phyloP scores from a whole-genome alignment of 768 basidiomycete genomes.

The Amanita fuliginea region DNA sequence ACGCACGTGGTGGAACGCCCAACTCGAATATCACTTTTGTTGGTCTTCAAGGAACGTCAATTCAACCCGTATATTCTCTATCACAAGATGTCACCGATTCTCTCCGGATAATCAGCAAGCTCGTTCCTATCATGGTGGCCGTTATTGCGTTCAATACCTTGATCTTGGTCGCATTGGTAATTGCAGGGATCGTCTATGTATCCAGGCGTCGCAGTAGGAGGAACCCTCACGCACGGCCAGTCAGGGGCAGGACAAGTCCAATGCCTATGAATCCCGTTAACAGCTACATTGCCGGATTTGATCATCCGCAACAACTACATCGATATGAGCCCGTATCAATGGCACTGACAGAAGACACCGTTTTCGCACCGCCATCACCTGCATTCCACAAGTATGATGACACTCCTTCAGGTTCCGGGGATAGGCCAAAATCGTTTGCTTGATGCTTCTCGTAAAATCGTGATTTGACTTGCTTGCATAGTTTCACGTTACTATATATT shows the following conservation, averaged over 20 bases:
- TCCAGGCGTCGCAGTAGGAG: constrained; percentile 35
- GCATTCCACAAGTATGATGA: constrained; percentile 38
- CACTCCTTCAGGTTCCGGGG: constrained; percentile 17
- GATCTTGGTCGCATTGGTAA: constrained; percentile 44
- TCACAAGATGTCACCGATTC: constrained; percentile 48
- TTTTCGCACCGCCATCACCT: constrained; percentile 45
- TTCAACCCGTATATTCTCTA: constrained; percentile 37
- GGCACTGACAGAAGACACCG: constrained; percentile 45
- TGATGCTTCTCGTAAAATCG: constrained; percentile 11
- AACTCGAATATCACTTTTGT: constrained; percentile 61
- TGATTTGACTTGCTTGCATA: neutral
- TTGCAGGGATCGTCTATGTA: constrained; percentile 41
- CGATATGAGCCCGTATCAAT: constrained; percentile 69
- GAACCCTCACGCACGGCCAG: constrained; percentile 11
- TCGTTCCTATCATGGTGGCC: constrained; percentile 65
- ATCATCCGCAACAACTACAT: constrained; percentile 21
- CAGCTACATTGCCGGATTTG: constrained; percentile 25
- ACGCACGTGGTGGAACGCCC: constrained; percentile 52
- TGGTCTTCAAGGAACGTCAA: constrained; percentile 31
- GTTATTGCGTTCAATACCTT: constrained; percentile 72
- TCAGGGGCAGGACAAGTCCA: constrained; percentile 26
- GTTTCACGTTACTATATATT: neutral
- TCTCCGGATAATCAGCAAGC: constrained; percentile 50
- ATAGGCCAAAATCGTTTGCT: constrained; percentile 34
- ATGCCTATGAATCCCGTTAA: constrained; percentile 45